Conservation (phyloP, 495 filamentous ascomycete genomes). For the Mytilinidion resinicola region DNA sequence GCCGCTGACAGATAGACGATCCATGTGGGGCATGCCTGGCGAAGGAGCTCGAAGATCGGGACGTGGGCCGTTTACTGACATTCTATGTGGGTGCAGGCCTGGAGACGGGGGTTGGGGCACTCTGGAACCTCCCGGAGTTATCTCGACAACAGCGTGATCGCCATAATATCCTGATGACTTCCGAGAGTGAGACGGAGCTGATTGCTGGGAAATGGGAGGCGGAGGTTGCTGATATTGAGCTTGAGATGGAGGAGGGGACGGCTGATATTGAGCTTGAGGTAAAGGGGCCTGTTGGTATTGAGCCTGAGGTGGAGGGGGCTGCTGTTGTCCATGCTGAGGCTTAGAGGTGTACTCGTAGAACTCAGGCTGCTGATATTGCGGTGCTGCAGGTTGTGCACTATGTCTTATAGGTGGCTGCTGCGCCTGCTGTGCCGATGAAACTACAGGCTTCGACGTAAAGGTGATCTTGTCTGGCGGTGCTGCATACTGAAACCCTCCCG, state of each 20-base stretch:
- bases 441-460: slow-evolving; percentile 32
- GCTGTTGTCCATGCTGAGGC: background rate
- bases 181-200: slow-evolving; percentile 1
- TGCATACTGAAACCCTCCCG: slow-evolving; percentile 32
- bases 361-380: slow-evolving; percentile 5
- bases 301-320: background rate
- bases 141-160: slow-evolving; percentile 22
- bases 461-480: slow-evolving; percentile 29
- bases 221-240: background rate
- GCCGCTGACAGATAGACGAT: slow-evolving; percentile 35
- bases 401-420: slow-evolving; percentile 12
- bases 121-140: slow-evolving; percentile 19
- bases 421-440: slow-evolving; percentile 9
- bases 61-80: background rate
- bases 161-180: slow-evolving; percentile 18
- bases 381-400: slow-evolving; percentile 6
- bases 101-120: slow-evolving; percentile 10
- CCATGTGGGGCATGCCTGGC: slow-evolving; percentile 27
- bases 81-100: background rate
- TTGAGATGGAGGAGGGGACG: background rate
- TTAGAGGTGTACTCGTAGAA: background rate
- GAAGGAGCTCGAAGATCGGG: slow-evolving; percentile 14
- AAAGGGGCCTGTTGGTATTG: background rate
- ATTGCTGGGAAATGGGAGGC: background rate
- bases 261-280: slow-evolving; percentile 8